Percentiles rank a stretch among this genome's conserved stretches.
These are phyloP conservation scores for Dothistroma septosporum DNA, from an alignment of 2,329 filamentous ascomycete genomes.

Conservation along the genomic window DNA sequence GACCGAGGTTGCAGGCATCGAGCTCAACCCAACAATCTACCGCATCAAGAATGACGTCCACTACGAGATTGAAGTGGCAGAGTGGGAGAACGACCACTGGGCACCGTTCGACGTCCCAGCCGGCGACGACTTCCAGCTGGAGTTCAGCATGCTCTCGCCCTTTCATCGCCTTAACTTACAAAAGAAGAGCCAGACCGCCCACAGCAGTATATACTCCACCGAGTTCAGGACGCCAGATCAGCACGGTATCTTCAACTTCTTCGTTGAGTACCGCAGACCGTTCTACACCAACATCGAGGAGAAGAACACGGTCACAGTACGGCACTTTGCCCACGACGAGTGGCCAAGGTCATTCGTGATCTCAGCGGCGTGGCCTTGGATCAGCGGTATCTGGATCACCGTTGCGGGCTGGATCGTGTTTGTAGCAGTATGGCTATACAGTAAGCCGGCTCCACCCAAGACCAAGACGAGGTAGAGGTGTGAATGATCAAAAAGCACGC, in stretches of 20 bases:
- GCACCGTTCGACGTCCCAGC: slow-evolving; percentile 66
- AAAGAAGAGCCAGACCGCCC: slow-evolving; percentile 52
- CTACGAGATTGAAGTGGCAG: slow-evolving; percentile 83
- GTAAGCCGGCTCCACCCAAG: slow-evolving; percentile 51
- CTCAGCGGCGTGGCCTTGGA: slow-evolving; percentile 89
- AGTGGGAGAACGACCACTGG: slow-evolving; percentile 73
- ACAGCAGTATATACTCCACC: slow-evolving; percentile 68
- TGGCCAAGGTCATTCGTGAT: slow-evolving; percentile 90
- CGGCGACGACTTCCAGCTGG: slow-evolving; percentile 77
- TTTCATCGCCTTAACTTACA: slow-evolving; percentile 82
- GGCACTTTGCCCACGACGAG: slow-evolving; percentile 96
- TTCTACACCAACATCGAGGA: slow-evolving; percentile 87
- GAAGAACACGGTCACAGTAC: slow-evolving; percentile 89
- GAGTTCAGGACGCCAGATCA: slow-evolving; percentile 87
- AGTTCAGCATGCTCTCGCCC: slow-evolving; percentile 97
- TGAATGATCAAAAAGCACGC: slow-evolving; percentile 3
- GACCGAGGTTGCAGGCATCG: slow-evolving; percentile 39
- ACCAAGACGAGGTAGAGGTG: slow-evolving; percentile 21
- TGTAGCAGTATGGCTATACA: slow-evolving; percentile 82
- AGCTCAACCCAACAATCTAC: slow-evolving; percentile 80
- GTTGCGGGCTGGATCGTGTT: slow-evolving; percentile 81
- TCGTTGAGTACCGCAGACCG: slow-evolving; percentile 92
- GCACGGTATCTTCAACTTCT: slow-evolving; percentile 98
- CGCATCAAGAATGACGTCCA: slow-evolving; percentile 92
- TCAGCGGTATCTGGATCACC: slow-evolving; percentile 80